These are phyloP conservation scores for Daedalea quercina DNA, from an alignment of 768 basidiomycete species.

Conservation along the genomic window DNA sequence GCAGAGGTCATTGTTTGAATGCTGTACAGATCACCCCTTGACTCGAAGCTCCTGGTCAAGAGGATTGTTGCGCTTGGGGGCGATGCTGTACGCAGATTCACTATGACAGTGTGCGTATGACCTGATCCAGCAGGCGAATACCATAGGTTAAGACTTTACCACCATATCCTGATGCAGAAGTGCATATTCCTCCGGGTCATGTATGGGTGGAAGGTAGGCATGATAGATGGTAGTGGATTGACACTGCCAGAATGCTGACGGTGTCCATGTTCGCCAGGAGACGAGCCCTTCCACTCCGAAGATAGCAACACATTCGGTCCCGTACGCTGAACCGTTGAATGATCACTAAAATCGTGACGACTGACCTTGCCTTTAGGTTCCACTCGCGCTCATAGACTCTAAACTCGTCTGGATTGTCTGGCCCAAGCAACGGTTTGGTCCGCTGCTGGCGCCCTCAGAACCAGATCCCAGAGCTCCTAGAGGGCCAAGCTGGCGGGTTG, in stretches of 20 bases:
- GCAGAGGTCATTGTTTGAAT: not conserved
- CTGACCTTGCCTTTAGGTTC: slow-evolving; percentile 16
- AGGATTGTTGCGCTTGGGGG: slow-evolving; percentile 59
- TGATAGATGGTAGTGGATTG: too few species aligned
- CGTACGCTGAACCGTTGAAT: slow-evolving; percentile 32
- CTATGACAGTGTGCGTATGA: too few species aligned
- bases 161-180: slow-evolving; percentile 51
- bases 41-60: slow-evolving; percentile 52
- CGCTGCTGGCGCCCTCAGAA: slow-evolving; percentile 13
- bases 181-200: slow-evolving; percentile 53
- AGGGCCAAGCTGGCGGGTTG: slow-evolving; percentile 21
- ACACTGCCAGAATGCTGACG: not conserved
- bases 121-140: too few species aligned
- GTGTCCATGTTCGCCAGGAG: slow-evolving; percentile 39
- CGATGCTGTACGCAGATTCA: slow-evolving; percentile 32
- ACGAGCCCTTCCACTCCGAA: slow-evolving; percentile 58
- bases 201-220: slow-evolving; percentile 67
- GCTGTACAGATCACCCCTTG: slow-evolving; percentile 46
- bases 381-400: slow-evolving; percentile 22
- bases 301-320: slow-evolving; percentile 74
- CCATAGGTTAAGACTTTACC: slow-evolving; percentile 52
- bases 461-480: slow-evolving; percentile 12
- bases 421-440: slow-evolving; percentile 22
- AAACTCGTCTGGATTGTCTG: slow-evolving; percentile 23
- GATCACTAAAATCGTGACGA: not conserved